Conservation (phyloP, 345 rosid genomes). For the Cardamine occulta region DNA sequence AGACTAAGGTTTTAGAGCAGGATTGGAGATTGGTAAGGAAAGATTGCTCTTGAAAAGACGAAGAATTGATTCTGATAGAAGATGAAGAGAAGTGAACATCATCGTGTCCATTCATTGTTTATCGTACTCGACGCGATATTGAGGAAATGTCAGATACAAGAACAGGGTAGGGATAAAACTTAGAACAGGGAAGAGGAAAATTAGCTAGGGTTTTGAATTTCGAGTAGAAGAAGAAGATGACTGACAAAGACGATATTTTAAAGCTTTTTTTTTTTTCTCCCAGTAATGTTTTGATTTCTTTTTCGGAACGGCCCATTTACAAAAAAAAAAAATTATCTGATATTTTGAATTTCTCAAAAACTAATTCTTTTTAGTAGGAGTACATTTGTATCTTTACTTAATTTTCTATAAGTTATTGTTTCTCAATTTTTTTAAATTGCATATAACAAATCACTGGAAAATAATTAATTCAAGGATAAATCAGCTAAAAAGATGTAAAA, state of each 20-base stretch:
- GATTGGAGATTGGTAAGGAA: slow-evolving; percentile 44
- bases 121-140: slow-evolving; percentile 7
- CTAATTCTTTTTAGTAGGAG: not conserved
- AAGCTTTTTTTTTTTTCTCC: not conserved
- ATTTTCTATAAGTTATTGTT: too few species aligned
- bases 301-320: not conserved
- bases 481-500: not conserved
- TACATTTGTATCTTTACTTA: not conserved
- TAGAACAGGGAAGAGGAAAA: not conserved
- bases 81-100: slow-evolving; percentile 39
- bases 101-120: slow-evolving; percentile 27
- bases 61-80: slow-evolving; percentile 17
- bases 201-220: slow-evolving; percentile 21
- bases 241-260: not conserved
- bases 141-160: slow-evolving; percentile 13
- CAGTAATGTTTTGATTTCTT: not conserved
- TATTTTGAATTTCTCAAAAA: not conserved
- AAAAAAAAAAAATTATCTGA: not conserved
- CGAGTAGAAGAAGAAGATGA: slow-evolving; percentile 3
- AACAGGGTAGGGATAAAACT: not conserved
- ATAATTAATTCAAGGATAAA: not conserved
- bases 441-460: not conserved
- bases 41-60: slow-evolving; percentile 18
- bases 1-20: slow-evolving; percentile 39
- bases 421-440: not conserved